Conservation (phyloP, 805 yeast genomes). For the Priceomyces carsonii region DNA sequence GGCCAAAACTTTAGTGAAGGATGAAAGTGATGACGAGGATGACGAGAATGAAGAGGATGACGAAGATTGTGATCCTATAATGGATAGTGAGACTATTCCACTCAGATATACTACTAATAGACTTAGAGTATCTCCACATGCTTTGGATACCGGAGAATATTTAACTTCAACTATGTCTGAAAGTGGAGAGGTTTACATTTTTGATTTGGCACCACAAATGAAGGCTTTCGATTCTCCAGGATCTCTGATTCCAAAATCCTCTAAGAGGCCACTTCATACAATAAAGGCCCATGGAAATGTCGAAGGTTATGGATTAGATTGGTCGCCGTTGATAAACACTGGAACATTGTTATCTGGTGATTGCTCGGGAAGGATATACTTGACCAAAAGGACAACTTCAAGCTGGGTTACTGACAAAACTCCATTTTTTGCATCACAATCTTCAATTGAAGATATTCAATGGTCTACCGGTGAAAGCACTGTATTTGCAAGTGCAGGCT, state of each 20-base stretch:
- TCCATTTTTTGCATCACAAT: slow-evolving; percentile 67
- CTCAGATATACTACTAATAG: slow-evolving; percentile 86
- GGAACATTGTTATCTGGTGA: slow-evolving; percentile 91
- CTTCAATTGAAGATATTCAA: slow-evolving; percentile 94
- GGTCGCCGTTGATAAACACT: slow-evolving; percentile 83
- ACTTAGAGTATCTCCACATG: slow-evolving; percentile 78
- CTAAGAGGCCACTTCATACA: slow-evolving; percentile 81
- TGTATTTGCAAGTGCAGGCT: slow-evolving; percentile 93
- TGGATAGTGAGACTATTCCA: slow-evolving; percentile 82
- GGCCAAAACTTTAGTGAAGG: slow-evolving; percentile 83
- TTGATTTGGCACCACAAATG: slow-evolving; percentile 76
- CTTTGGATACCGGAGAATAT: slow-evolving; percentile 72
- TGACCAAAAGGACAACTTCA: slow-evolving; percentile 73
- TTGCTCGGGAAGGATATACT: slow-evolving; percentile 75
- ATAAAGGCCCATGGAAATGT: slow-evolving; percentile 84
- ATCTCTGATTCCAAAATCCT: slow-evolving; percentile 69
- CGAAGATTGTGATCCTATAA: slow-evolving; percentile 72
- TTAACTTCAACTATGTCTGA: slow-evolving; percentile 88
- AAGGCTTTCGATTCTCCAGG: slow-evolving; percentile 91
- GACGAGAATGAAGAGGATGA: slow-evolving; percentile 68
- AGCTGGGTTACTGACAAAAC: slow-evolving; percentile 85
- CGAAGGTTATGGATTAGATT: slow-evolving; percentile 97
- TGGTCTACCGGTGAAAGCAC: slow-evolving; percentile 93
- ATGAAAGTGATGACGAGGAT: slow-evolving; percentile 72
- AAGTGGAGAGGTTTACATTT: slow-evolving; percentile 84